Base-by-base conservation (phyloP, 306 rosid genomes). In the Datisca glomerata region DNA sequence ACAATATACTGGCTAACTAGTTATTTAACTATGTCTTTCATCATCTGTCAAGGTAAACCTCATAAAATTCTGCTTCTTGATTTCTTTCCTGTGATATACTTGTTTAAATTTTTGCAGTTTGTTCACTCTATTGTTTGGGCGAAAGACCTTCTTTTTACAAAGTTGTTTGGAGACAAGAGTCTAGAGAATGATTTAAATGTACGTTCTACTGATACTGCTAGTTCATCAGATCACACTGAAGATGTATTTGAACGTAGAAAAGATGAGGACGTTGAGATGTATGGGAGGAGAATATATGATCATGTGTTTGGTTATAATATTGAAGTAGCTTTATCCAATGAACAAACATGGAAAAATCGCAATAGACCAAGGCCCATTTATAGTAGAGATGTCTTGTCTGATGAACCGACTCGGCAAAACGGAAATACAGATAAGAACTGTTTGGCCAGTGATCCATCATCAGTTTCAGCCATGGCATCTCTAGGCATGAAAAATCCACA, bases 81-180 rank as follows among this genome's bases (percentile, higher is more conserved):
- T 31, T 33, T 23, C 25, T 35, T 31, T 40, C 9, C 34, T 43
- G 12, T 51, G 47, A 65, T 14, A 12, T 32, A 13, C 44, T 24
- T 20, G 23, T 48, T 12, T 56, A 27, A 41, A 25, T 44, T 5
- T 8, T 61, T 57, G 60, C 78, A 91, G 98, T 91, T 91, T 62
- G 92, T 91, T 59, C 98, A 91, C 74, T 91, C 96, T 68, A 73
- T 91, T 52, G 98, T 91, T 18, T 91, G 98, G 98, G 96, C 98
- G 3, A 91, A 91, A 62, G 98, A 91, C 39, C 74, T 91, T 25
- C 92, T 91, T 49, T 91, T 91, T 55, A 65, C 94, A 0, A 91
- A 91, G 78, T 61, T 91, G 63, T 78, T 85, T 66, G 98, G 98
- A 35, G 92, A 85, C 51, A 91, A 78, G 76, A 91, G 74, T 65